Base-by-base conservation (phyloP, 805 yeast species). In the Kodamaea kaohsiungensis region DNA sequence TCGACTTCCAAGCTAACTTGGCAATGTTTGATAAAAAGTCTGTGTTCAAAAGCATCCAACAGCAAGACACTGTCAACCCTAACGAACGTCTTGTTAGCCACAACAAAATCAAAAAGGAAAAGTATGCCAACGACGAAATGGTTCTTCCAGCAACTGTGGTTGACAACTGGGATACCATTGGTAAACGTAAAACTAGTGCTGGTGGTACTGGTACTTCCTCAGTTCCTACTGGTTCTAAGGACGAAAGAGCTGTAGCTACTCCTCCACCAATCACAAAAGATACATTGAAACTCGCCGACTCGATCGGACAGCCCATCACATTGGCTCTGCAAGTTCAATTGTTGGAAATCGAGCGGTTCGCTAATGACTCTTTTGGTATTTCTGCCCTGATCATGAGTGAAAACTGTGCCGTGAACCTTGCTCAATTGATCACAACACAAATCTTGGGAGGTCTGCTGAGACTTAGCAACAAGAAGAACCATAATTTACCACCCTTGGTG, bases 1-100 rank as follows among this genome's bases (percentile, higher is more conserved):
- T 92, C 70, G 97, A 92, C 67, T 92, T 92, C 69, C 89, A 84
- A 53, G 86, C 89, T 12, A 89, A 88, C 65, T 77, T 92, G 58
- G 86, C 86, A 19, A 84, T 85, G 76, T 92, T 92, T 64, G 95
- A 92, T 68, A 92, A 92, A 68, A 75, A 78, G 55, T 77, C 85
- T 5, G 93, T 91, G 2, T 88, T 92, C 68, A 88, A 87, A 48
- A 91, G 90, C 65, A 80, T 92, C 63, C 84, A 83, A 49, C 78
- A 78, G 57, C 72, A 76, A 52, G 97, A 91, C 65, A 78, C 75
- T 16, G 76, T 83, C 15, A 82, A 79, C 40, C 86, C 87, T 1
- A 73, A 78, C 12, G 77, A 81, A 43, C 77, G 96, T 59, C 76
- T 90, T 46, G 96, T 89, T 5, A 85, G 91, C 2, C 89, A 86